phyloP scores from a whole-genome alignment of 1,139 yeast genomes.

The Ogataea hybrid region DNA sequence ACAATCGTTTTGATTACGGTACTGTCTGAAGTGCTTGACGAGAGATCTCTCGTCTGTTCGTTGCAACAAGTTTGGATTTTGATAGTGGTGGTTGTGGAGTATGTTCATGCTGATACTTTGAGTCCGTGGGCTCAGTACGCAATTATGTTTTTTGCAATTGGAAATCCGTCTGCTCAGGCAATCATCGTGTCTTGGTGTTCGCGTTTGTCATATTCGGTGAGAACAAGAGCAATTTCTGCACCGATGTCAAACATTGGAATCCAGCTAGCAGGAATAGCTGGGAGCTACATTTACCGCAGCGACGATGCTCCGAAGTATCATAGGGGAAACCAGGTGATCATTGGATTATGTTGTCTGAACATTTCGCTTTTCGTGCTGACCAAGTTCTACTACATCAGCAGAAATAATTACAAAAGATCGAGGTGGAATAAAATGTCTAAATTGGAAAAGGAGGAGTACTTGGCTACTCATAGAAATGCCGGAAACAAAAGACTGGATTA shows the following conservation, averaged over 20 bases:
- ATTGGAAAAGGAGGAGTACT: conserved; percentile 36
- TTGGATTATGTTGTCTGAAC: conserved; percentile 19
- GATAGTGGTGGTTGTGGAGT: conserved; percentile 30
- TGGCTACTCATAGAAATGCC: conserved; percentile 40
- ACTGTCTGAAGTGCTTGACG: conserved; percentile 41
- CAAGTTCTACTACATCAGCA: conserved; percentile 16
- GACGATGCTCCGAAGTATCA: conserved; percentile 35
- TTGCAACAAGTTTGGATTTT: conserved; percentile 41
- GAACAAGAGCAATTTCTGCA: conserved; percentile 14
- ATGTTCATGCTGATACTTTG: conserved; percentile 28
- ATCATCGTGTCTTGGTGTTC: conserved; percentile 39
- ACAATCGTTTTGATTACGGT: conserved; percentile 40
- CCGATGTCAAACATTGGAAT: conserved; percentile 16
- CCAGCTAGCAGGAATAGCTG: conserved; percentile 15
- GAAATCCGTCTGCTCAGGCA: conserved; percentile 39
- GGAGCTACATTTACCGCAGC: conserved; percentile 31
- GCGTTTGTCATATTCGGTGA: conserved; percentile 27
- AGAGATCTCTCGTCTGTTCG: conserved; percentile 36
- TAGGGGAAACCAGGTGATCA: conserved; percentile 32
- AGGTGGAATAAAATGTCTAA: conserved; percentile 15
- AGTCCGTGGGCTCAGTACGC: conserved; percentile 40
- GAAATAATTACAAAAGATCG: conserved; percentile 11
- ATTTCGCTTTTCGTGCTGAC: conserved; percentile 10
- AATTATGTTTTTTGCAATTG: conserved; percentile 36
- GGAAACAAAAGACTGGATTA: conserved; percentile 20